Evolutionary conservation across 2,329 filamentous ascomycete species (phyloP), one percentile per base, ranked within the genome.

Genomic region (Ceratocystiopsis minuta): DNA sequence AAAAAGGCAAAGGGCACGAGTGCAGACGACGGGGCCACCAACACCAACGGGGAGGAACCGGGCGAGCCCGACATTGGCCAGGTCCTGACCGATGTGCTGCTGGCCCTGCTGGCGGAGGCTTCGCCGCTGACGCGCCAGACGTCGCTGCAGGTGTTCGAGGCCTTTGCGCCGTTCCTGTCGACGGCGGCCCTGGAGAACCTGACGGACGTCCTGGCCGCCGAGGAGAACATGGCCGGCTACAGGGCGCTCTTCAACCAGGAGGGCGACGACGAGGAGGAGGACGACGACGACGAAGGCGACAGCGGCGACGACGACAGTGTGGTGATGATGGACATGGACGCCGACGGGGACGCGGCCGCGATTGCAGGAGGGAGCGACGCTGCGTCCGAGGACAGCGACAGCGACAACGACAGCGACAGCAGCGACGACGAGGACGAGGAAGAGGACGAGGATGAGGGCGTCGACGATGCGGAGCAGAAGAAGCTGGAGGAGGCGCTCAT

Each of bases 51-150:
- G 12, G 36, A 43, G 16, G 33, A 39, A 3, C 17, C 42, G 10
- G 39, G n/a, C 15, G 48, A 46, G 18, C 44, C 50, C 1, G 72
- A 70, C 7, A 66, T 66, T 12, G 80, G 84, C 0, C 77, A 83
- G 52, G 69, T 84, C 20, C 61, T 95, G 10, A 76, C 95, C 3
- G 90, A 96, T 53, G 81, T 96, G 40, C 60, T 98, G 9, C 66
- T 96, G n/a, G 83, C 84, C 41, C 85, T 96, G 61, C 73, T 92
- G 3, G 83, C 86, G 0, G 84, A 85, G 47, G 82, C 80, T 4
- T 94, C 87, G 2, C 75, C 78, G 11, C 65, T 96, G 40, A 82
- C 93, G 64, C 75, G 85, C 28, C 84, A 87, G 51, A 78, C 92
- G 41, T 84, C 85, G 6, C 78, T 88, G 54, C 81, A 90, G 53